These are phyloP conservation scores for Camelina sativa DNA, from an alignment of 345 rosid genomes.

Conservation along the genomic window DNA sequence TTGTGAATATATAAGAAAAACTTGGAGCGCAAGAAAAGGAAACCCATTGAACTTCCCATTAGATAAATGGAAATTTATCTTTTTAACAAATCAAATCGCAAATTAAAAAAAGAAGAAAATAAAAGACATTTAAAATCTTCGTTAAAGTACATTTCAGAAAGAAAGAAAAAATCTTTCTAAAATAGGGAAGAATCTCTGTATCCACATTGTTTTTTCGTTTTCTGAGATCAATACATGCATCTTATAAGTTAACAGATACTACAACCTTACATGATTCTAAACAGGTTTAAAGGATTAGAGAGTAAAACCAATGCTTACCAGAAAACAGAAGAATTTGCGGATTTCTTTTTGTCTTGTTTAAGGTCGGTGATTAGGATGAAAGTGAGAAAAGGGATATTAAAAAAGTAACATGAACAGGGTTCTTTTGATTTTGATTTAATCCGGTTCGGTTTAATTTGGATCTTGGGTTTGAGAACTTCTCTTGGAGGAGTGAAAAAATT, in stretches of 20 bases:
- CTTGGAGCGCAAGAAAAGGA: conserved; percentile 40
- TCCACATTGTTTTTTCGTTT: conserved; percentile 16
- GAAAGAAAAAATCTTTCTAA: conserved; percentile 16
- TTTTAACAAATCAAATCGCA: conserved; percentile 20
- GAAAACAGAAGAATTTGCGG: conserved; percentile 20
- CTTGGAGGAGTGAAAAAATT: conserved; percentile 48
- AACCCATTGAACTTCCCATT: conserved; percentile 7
- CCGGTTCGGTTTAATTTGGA: no score
- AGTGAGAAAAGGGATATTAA: not conserved
- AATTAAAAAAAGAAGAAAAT: conserved; percentile 27
- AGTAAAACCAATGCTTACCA: conserved; percentile 21
- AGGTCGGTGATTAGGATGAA: conserved; percentile 14
- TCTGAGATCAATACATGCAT: conserved; percentile 20
- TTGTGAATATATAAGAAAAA: not conserved
- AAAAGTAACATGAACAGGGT: conserved; percentile 11
- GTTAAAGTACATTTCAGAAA: not conserved
- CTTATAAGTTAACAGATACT: no score
- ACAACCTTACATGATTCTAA: not conserved
- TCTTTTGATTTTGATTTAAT: not conserved
- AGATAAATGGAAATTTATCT: conserved; percentile 31
- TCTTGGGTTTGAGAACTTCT: conserved; percentile 20
- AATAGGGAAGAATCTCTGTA: conserved; percentile 31
- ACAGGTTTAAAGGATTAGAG: not conserved
- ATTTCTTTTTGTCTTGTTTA: no score
- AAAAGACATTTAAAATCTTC: conserved; percentile 14